phyloP scores from a whole-genome alignment of 2,329 filamentous ascomycete species.

The Rhynchosporium agropyri region DNA sequence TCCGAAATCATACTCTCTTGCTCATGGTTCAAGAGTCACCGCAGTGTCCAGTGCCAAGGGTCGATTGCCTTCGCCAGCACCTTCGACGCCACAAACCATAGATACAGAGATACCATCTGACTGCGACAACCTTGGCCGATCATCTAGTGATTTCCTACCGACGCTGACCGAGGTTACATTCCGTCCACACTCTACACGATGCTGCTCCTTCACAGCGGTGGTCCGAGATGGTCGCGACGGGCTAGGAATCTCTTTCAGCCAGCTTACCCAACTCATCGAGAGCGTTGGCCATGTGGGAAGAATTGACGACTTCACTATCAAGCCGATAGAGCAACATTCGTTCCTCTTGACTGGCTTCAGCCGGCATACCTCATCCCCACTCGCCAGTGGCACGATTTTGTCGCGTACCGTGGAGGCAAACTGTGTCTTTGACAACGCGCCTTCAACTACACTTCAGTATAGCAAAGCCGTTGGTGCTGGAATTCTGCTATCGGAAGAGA shows the following conservation, averaged over 20 bases:
- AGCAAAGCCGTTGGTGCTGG: slow-evolving; percentile 27
- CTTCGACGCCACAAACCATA: slow-evolving; percentile 22
- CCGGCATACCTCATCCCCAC: slow-evolving; percentile 23
- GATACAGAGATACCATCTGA: slow-evolving; percentile 21
- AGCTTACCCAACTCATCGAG: slow-evolving; percentile 26
- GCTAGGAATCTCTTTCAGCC: slow-evolving; percentile 25
- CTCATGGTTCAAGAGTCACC: slow-evolving; percentile 11
- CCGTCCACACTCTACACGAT: slow-evolving; percentile 26
- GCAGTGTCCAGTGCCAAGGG: slow-evolving; percentile 8
- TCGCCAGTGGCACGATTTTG: too few relatives aligned
- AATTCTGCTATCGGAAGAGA: slow-evolving; percentile 23
- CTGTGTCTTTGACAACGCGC: background rate
- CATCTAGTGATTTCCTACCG: slow-evolving; percentile 18
- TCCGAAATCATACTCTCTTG: slow-evolving; percentile 6
- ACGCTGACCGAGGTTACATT: slow-evolving; percentile 31
- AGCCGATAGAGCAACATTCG: slow-evolving; percentile 12
- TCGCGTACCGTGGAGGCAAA: slow-evolving; percentile 4
- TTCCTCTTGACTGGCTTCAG: slow-evolving; percentile 34
- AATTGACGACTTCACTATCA: slow-evolving; percentile 22
- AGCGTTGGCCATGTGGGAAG: slow-evolving; percentile 22
- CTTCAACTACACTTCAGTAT: slow-evolving; percentile 22
- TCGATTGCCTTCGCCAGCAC: slow-evolving; percentile 25
- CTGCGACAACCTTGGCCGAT: slow-evolving; percentile 14
- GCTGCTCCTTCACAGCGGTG: slow-evolving; percentile 27
- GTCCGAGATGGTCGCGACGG: slow-evolving; percentile 22